Base-by-base conservation (phyloP, 345 rosid genomes). In the Odontarrhena argentea region DNA sequence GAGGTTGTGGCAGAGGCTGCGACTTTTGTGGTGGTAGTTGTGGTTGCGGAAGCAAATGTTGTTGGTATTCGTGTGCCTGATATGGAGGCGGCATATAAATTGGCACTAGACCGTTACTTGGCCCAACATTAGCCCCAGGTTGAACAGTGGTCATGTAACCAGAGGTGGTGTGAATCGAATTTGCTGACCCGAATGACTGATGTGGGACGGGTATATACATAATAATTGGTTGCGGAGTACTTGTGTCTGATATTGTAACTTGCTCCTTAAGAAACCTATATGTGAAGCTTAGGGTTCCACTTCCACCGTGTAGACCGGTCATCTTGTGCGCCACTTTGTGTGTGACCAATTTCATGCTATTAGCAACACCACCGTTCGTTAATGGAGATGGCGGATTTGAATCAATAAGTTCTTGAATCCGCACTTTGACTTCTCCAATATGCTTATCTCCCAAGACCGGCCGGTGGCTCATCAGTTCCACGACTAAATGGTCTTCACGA, bases 241-340 rank as follows among this genome's bases (percentile, higher is more conserved):
- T 58, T 68, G 72, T 46, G 47, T 6, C 40, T 24, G 37, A 37
- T 37, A 26, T 14, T 8, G 24, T 59, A 58, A 18, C 14, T 49
- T 59, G 10, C 38, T 69, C 53, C 26, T 63, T 9, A 50, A 30
- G 52, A 24, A 91, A 82, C 75, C 73, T 83, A 65, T 57, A 91
- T 25, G 89, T 79, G 53, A 91, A 85, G 13, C 52, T 74, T 10
- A 91, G 49, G 38, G 73, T 81, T 32, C 97, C 97, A n/a, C n/a
- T n/a, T n/a, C n/a, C n/a, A n/a, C n/a, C n/a, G n/a, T n/a, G n/a
- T n/a, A n/a, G n/a, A n/a, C n/a, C n/a, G n/a, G n/a, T n/a, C n/a
- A n/a, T n/a, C n/a, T n/a, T n/a, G n/a, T n/a, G n/a, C n/a, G n/a
- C n/a, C n/a, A n/a, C n/a, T n/a, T n/a, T n/a, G n/a, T n/a, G n/a